phyloP scores from a whole-genome alignment of 83 land plant genomes.

The Thuja plicata region DNA sequence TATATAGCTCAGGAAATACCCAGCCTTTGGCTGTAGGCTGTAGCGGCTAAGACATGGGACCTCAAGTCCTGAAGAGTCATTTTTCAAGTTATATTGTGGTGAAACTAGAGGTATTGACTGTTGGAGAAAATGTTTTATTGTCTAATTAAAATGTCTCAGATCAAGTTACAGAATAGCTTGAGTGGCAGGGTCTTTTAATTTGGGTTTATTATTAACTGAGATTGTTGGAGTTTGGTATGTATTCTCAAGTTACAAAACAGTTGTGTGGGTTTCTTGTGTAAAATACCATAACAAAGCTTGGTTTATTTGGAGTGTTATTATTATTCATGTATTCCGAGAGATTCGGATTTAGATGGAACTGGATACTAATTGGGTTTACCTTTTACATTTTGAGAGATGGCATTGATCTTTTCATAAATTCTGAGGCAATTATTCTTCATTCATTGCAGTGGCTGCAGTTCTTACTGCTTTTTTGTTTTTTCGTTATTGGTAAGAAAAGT shows the following conservation, averaged over 20 bases:
- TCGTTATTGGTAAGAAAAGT: not conserved
- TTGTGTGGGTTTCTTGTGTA: conserved; percentile 8
- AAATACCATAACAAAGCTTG: not conserved
- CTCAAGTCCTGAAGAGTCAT: not conserved
- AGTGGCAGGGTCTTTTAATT: not conserved
- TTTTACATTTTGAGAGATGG: not conserved
- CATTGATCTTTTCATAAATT: not conserved
- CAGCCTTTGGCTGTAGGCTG: not conserved
- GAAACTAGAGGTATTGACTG: not conserved
- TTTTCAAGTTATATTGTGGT: not conserved
- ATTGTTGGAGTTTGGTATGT: conserved; percentile 10
- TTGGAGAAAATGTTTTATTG: not conserved
- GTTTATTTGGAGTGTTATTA: not conserved
- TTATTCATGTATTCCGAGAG: not conserved
- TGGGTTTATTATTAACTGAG: not conserved
- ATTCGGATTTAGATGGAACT: not conserved
- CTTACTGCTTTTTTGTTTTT: not conserved
- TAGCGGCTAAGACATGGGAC: not conserved
- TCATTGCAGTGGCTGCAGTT: not conserved
- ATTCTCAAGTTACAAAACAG: conserved; percentile 6
- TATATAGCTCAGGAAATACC: conserved; percentile 4
- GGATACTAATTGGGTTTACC: not conserved
- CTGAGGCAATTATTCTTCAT: not conserved
- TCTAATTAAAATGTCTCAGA: conserved; percentile 8
- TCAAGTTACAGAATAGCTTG: conserved; percentile 13